These are phyloP conservation scores for Microdochium paspali DNA, from an alignment of 2,329 filamentous ascomycete species.

Conservation along the genomic window DNA sequence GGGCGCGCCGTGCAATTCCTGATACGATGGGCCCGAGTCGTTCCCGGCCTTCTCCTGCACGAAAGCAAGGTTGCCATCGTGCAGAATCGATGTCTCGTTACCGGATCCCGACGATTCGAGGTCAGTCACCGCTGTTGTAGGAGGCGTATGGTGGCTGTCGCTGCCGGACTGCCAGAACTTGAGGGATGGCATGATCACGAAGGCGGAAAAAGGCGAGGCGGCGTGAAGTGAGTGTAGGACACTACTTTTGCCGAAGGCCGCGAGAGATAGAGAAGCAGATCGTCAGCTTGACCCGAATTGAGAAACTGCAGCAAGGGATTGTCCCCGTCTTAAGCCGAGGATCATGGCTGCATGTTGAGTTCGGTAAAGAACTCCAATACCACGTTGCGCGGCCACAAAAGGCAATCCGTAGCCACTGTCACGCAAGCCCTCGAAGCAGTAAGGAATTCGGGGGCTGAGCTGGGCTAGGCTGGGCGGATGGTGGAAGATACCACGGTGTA, in stretches of 20 bases:
- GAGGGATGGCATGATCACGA: not conserved
- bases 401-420: not conserved
- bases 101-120: conserved; percentile 1
- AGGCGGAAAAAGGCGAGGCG: not conserved
- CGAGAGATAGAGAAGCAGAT: not conserved
- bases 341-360: too few species aligned
- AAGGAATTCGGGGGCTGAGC: not conserved
- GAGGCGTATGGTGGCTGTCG: not conserved
- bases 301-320: not conserved
- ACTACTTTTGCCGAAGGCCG: too few species aligned
- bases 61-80: conserved; percentile 16
- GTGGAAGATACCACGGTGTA: not conserved
- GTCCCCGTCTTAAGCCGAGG: too few species aligned
- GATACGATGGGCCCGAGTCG: conserved; percentile 36
- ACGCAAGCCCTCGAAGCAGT: not conserved
- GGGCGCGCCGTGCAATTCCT: conserved; percentile 52
- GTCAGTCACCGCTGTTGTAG: not conserved
- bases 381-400: not conserved
- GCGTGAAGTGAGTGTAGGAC: too few species aligned
- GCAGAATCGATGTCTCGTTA: conserved; percentile 14
- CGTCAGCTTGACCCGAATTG: too few species aligned
- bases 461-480: not conserved
- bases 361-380: not conserved
- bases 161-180: not conserved
- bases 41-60: conserved; percentile 25